These are phyloP conservation scores for Geosiphon pyriformis DNA, from an alignment of 192 early-diverging fungal genomes.

Conservation along the genomic window DNA sequence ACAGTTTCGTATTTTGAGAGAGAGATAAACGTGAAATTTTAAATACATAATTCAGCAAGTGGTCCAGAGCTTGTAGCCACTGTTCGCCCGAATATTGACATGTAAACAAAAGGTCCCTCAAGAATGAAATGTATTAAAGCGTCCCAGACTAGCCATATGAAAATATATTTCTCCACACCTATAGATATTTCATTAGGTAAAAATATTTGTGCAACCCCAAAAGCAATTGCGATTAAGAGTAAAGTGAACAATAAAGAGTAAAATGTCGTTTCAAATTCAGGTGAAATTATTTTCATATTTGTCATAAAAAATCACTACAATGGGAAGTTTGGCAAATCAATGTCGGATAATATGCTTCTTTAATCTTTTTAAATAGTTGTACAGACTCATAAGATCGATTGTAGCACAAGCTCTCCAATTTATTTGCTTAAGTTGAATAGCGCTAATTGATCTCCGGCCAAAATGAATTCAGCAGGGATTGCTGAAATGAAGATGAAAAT, in stretches of 20 bases:
- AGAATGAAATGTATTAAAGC: slow-evolving; percentile 33
- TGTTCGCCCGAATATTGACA: slow-evolving; percentile 25
- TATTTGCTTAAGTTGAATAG: no score
- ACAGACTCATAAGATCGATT: no score
- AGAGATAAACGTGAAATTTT: neutral
- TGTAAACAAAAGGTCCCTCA: slow-evolving; percentile 31
- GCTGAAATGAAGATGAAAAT: neutral
- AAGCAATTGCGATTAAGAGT: neutral
- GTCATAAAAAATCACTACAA: no score
- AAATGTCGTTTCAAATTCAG: neutral
- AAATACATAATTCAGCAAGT: slow-evolving; percentile 31
- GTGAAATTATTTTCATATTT: no score
- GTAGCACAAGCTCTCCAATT: no score
- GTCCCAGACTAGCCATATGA: slow-evolving; percentile 28
- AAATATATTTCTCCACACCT: slow-evolving; percentile 20
- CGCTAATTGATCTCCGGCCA: no score
- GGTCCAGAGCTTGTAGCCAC: slow-evolving; percentile 18
- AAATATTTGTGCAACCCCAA: neutral
- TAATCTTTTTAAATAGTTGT: no score
- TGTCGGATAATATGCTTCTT: no score
- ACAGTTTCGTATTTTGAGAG: neutral
- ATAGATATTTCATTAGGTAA: neutral
- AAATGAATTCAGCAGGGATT: neutral
- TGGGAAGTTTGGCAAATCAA: no score
- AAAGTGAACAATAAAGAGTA: neutral